phyloP scores from a whole-genome alignment of 306 rosid genomes.

The Fragaria vesca region DNA sequence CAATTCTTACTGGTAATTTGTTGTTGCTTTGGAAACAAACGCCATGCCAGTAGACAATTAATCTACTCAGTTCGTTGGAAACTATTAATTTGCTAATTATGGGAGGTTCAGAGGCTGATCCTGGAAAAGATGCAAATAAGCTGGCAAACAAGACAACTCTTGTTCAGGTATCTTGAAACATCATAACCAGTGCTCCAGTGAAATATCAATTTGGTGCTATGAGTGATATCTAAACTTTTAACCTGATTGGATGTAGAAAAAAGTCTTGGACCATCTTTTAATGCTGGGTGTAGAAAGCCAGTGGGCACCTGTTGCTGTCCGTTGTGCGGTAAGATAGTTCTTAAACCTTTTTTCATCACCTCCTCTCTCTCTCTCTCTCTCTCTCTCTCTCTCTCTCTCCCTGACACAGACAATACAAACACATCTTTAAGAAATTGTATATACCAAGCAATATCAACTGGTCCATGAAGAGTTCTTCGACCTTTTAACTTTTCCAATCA shows the following conservation, averaged over 20 bases:
- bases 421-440: background rate
- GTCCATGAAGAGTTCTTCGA: background rate
- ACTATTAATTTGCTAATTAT: constrained; percentile 65
- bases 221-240: constrained; percentile 28
- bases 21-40: constrained; percentile 42
- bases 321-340: constrained; percentile 60
- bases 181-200: constrained; percentile 21
- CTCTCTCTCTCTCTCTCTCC: background rate
- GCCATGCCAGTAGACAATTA: constrained; percentile 93
- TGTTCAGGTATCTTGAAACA: constrained; percentile 64
- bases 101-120: constrained; percentile 74
- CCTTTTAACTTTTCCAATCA: background rate
- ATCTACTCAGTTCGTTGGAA: constrained; percentile 80
- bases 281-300: constrained; percentile 89
- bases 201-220: constrained; percentile 14
- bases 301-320: constrained; percentile 89
- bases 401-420: background rate
- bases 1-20: constrained; percentile 46
- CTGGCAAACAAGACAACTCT: constrained; percentile 68
- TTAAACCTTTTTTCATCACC: background rate
- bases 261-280: constrained; percentile 71
- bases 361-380: background rate
- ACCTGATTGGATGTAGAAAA: constrained; percentile 56
- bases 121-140: constrained; percentile 74
- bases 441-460: background rate